These are phyloP conservation scores for Protea cynaroides DNA, from an alignment of 164 flowering plant species.

Conservation along the genomic window DNA sequence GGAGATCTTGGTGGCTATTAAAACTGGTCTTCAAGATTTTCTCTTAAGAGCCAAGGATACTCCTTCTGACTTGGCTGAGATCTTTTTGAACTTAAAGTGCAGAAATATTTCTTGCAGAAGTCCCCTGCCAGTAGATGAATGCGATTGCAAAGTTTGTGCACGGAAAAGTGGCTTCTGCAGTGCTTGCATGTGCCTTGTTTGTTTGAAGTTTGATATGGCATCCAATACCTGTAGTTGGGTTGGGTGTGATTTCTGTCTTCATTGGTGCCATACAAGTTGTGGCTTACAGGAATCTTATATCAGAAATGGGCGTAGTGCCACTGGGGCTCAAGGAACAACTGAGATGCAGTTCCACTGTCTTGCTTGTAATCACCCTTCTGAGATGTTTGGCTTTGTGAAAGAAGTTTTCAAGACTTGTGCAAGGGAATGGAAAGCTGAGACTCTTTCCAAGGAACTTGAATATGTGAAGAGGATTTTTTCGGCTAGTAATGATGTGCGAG, in stretches of 20 bases:
- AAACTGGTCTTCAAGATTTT: conserved; percentile 67
- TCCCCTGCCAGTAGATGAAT: conserved; percentile 82
- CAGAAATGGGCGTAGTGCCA: conserved; percentile 65
- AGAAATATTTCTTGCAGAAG: conserved; percentile 61
- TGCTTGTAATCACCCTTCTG: conserved; percentile 93
- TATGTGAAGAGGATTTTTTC: conserved; percentile 77
- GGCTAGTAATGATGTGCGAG: conserved; percentile 68
- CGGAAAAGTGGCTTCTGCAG: conserved; percentile 83
- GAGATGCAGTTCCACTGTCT: conserved; percentile 94
- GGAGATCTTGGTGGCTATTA: conserved; percentile 80
- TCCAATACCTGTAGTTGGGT: conserved; percentile 97
- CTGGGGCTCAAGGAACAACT: conserved; percentile 43
- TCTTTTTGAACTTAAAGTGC: conserved; percentile 67
- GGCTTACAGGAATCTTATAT: conserved; percentile 59
- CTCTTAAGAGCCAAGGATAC: conserved; percentile 31
- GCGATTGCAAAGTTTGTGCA: conserved; percentile 83
- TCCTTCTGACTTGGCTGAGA: conserved; percentile 65
- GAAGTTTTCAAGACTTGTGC: conserved; percentile 87
- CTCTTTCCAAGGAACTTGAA: conserved; percentile 70
- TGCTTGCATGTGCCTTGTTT: conserved; percentile 90
- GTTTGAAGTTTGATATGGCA: conserved; percentile 87
- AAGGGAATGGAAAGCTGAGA: conserved; percentile 74
- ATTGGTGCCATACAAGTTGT: conserved; percentile 97
- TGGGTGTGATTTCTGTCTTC: conserved; percentile 95
- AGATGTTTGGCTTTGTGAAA: conserved; percentile 95